Base-by-base conservation (phyloP, 768 basidiomycete genomes). In the Boletus rubroflammeus region DNA sequence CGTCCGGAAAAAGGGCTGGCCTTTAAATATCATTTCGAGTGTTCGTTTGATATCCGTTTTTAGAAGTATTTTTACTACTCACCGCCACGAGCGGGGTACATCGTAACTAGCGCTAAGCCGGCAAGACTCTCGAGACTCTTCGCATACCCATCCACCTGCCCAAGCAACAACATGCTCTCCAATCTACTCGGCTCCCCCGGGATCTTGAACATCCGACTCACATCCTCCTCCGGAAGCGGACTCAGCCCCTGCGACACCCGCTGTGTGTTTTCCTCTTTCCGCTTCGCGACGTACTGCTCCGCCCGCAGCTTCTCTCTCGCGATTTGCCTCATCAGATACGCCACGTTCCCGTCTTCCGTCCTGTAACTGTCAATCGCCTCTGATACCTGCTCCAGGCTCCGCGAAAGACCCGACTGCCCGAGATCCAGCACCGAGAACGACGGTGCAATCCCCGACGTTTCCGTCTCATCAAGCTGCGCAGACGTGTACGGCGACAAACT, bases 331-430 rank as follows among this genome's bases (percentile, higher is more conserved):
- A 79, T 78, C 61, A 92, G 75, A 76, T 93, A 97, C 50, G 88
- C 93, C 59, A 94, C 80, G 72, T 96, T 96, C 47, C 91, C 90
- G 65, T 95, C 90, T 71, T 97, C 94, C 51, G 89, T 91, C 63
- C 86, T 84, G 74, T 93, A 92, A 62, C 75, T 81, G 73, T 93
- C 91, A 55, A 96, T 76, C 0, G 87, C 83, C 69, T 96, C 92
- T 56, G 90, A 83, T 47, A 94, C 84, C 69, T 87, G 82, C 75
- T 92, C 90, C 59, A 96, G 73, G 68, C 90, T 90, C 67, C 80
- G 80, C 50, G 88, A 83, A 47, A 90, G 76, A 8, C 86, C 82
- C 5, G 79, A 75, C 26, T 81, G 81, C 32, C 88, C 86, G 46
- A 90, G 80, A 73, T 91, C 78, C 52, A 96, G 79, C 47, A 78